Evolutionary conservation across 2,329 filamentous ascomycete genomes (phyloP), one percentile per base, ranked within the genome.

Genomic region (Aureobasidium sp.): DNA sequence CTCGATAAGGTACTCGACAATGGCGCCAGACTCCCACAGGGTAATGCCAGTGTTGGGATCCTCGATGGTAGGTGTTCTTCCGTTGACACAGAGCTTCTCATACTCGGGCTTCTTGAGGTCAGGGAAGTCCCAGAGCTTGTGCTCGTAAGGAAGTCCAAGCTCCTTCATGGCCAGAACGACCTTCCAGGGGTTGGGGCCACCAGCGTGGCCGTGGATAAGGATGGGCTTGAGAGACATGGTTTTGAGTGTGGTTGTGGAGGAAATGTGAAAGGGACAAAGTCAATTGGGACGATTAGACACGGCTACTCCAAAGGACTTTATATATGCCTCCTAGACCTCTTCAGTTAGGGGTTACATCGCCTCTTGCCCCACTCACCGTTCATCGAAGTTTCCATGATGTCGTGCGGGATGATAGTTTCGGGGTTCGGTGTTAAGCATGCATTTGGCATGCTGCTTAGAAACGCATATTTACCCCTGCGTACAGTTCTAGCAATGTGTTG

Each of bases 91-190:
- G 65, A 76, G 59, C 48, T 67, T 68, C 39, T 74, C 67, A 70
- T 72, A 81, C 2, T 61, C 52, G 6, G 71, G 68, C 12, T 69
- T 67, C 65, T 81, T 81, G 32, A 81, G 61, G 6, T 77, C 73
- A 17, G 68, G 17, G 62, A 77, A 74, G 8, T 70, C 65, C 59
- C 76, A 69, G 50, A 71, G 65, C 37, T 74, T 68, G 48, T 69
- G 68, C 51, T 75, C 72, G 67, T 77, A 76, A 5, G 75, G 73
- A 24, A 81, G 32, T 5, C 64, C 63, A 43, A 81, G 76, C 65
- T 80, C 78, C 52, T 77, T 73, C 50, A 78, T 70, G 44, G 81
- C 62, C 59, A 81, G 75, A 61, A 72, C 70, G 12, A 81, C 74
- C 53, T 60, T 50, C 46, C 44, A 60, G 7, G 57, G 57, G 46